Base-by-base conservation (phyloP, 495 filamentous ascomycete genomes). In the Lichina pygmaea region DNA sequence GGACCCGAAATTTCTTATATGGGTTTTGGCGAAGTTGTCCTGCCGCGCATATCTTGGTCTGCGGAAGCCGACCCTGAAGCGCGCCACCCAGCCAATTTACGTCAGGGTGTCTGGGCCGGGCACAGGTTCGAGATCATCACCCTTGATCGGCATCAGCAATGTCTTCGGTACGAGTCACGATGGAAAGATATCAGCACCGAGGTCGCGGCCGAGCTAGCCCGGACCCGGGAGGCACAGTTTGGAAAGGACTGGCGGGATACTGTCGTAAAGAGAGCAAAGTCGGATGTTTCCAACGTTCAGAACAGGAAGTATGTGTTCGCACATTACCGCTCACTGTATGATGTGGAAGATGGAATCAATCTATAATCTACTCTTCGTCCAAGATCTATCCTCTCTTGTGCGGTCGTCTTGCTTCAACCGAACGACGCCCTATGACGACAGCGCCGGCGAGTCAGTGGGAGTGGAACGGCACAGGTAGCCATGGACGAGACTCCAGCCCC, bases 341-440 rank as follows among this genome's bases (percentile, higher is more conserved):
- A 24, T 2, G 24, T 24, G 24, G 24, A 39, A 39, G 36, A 39
- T 11, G 13, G 36, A 11, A 39, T 39, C 36, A 5, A 39, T 39
- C 13, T 15, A 39, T 39, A 39, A 15, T 39, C 13, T 39, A 15
- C 36, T 39, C 38, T 46, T 48, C 16, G 41, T 39, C 13, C 36
- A 39, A 11, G 13, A 15, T 39, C 13, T 39, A 15, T 15, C 13
- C 38, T 46, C 48, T 16, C 34, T 10, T 16, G 10, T 10, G 15
- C 30, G 11, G 31, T 8, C 41, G 8, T 54, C 53, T 48, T 67
- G 59, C 53, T 63, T 66, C 49, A 74, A 48, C 49, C 70, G 60
- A 40, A 72, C 62, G 16, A 74, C 55, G 37, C 70, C 70, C 66
- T 69, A 43, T n/a, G 12, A 7, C 9, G 24, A 0, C 6, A 48